These are phyloP conservation scores for Phytophthora constricta DNA, from an alignment of 352 stramenopile species.

Conservation along the genomic window DNA sequence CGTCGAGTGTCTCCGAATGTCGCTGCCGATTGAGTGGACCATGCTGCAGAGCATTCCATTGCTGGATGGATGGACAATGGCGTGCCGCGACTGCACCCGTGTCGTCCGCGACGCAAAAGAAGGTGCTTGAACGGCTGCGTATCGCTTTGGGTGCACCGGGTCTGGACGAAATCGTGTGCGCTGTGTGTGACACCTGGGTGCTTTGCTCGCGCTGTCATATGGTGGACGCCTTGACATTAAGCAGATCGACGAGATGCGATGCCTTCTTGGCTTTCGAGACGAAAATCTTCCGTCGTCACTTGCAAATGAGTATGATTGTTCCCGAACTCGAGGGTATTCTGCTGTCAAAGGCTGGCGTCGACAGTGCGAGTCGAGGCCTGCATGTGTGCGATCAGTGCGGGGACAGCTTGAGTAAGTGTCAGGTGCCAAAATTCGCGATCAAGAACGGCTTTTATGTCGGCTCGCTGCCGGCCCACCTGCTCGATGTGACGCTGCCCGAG, in stretches of 20 bases:
- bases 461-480: not conserved
- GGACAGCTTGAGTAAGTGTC: not conserved
- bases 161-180: not conserved
- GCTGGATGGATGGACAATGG: not conserved
- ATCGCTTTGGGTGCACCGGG: not conserved
- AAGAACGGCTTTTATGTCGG: conserved; percentile 38
- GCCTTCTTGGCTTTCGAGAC: not conserved
- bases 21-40: not conserved
- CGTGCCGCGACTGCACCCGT: conserved; percentile 2
- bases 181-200: not conserved
- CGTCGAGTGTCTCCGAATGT: not conserved
- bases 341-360: conserved; percentile 15
- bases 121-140: not conserved
- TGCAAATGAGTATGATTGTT: conserved; percentile 5
- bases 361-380: not conserved
- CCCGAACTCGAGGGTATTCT: conserved; percentile 5
- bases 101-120: not conserved
- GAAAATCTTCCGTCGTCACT: not conserved
- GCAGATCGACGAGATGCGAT: not conserved
- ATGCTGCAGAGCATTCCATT: not conserved
- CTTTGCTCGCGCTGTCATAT: not conserved
- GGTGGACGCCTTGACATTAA: not conserved
- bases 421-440: conserved; percentile 29
- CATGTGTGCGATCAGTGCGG: conserved; percentile 10
- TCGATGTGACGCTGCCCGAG: conserved; percentile 2